Conservation (phyloP, 768 basidiomycete species). For the Gautieria morchelliformis region DNA sequence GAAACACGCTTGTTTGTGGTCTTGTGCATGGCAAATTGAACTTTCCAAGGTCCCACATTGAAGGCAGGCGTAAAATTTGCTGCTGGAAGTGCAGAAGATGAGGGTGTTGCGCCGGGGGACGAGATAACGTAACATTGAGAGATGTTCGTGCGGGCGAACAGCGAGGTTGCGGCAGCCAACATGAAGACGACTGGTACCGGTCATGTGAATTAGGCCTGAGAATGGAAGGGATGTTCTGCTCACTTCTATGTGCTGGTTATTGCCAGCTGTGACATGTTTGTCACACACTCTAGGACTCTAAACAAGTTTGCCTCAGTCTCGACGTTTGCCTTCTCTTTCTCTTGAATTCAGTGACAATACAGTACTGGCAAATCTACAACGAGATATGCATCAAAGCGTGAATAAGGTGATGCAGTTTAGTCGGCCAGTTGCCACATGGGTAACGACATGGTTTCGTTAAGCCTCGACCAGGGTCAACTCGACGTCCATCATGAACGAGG, state of each 20-base stretch:
- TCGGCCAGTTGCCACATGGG: too few relatives aligned
- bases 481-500: too few relatives aligned
- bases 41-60: conserved; percentile 79
- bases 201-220: neutral
- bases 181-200: conserved; percentile 24
- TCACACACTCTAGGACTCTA: neutral
- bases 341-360: too few relatives aligned
- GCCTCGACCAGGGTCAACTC: too few relatives aligned
- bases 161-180: conserved; percentile 76
- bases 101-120: conserved; percentile 8
- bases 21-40: conserved; percentile 81
- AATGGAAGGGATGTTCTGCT: neutral
- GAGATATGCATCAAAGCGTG: too few relatives aligned
- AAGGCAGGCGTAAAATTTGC: conserved; percentile 40
- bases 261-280: neutral
- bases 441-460: too few relatives aligned
- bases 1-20: conserved; percentile 84
- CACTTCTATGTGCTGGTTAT: neutral
- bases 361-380: too few relatives aligned
- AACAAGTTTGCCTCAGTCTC: too few relatives aligned
- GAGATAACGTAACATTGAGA: conserved; percentile 66
- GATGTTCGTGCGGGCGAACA: conserved; percentile 73
- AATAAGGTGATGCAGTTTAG: too few relatives aligned
- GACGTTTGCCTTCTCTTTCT: too few relatives aligned
- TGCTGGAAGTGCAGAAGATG: conserved; percentile 28